Evolutionary conservation across 2,329 filamentous ascomycete genomes (phyloP), one percentile per base, ranked within the genome.

Genomic region (Calonectria hawksworthii): DNA sequence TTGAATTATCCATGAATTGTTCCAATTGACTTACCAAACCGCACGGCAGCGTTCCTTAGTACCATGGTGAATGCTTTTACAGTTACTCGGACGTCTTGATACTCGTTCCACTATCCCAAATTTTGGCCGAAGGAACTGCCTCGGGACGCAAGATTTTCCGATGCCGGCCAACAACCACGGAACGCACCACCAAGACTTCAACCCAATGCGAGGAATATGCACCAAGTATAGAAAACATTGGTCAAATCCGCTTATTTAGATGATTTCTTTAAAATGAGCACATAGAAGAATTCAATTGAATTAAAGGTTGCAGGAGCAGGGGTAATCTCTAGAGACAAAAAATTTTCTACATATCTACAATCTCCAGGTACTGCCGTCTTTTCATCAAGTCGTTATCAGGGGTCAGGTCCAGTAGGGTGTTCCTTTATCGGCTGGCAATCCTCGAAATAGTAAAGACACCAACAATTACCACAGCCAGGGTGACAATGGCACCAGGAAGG

Each of bases 381-480:
- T 10, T 86, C 83, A 77, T 85, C 74, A 85, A 80, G 77, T 86
- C 83, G 81, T 86, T 79, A 85, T 75, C 73, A 74, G 75, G 68
- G 76, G 74, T 70, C n/a, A 72, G 75, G 66, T 69, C 71, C 74
- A 44, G 66, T 70, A 68, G n/a, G 41, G 61, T 56, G 66, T 78
- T 61, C 44, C 76, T 79, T 83, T 86, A 91, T 82, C 90, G 86
- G 85, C 88, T 90, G 44, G 89, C 88, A 76, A 93, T 87, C 77
- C 96, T 92, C 75, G 95, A 93, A 81, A 99, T 92, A 52, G 96
- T 93, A 87, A 99, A 99, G 14, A 99, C 96, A 78, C 95, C 95
- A 51, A 98, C 90, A 85, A 99, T 98, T 47, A 98, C 96, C 54
- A 98, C 95, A 13, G 96, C 97, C 82, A 99, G 87, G n/a, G 96